Evolutionary conservation across 2,329 filamentous ascomycete species (phyloP), one percentile per base, ranked within the genome.

Genomic region (Monosporascus sp.): DNA sequence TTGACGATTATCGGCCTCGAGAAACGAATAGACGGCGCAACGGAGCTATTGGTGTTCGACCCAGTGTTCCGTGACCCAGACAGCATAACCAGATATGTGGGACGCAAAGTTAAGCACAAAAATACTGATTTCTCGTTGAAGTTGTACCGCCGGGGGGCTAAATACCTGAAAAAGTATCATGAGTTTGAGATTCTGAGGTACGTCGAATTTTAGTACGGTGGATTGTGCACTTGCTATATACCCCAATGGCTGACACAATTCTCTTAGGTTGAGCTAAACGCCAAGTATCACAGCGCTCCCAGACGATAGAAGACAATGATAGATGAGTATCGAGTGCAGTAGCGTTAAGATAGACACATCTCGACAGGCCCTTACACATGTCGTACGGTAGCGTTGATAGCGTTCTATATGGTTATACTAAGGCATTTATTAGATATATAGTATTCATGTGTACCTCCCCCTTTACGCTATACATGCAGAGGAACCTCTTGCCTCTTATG

Each of bases 1-100:
- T 78, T 96, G 75, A 96, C 91, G 1, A 91, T 97, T 50, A 78
- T 97, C 52, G 93, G 93, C 0, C 78, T 96, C 26, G 91, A 97
- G 70, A 83, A 81, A 59, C 81, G 79, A 27, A 75, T 72, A 36
- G 79, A 87, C 55, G 88, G 88, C 26, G 74, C 76, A 19, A 74
- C 78, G 50, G 88, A 89, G 60, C 74, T 97, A 19, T 76, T 97
- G 0, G 88, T 96, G 14, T 96, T 96, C 66, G 92, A 97, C 66
- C 91, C 93, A 1, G 88, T 88, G 73, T 91, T 90, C 68, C 84
- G 81, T 52, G 87, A 91, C 46, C 82, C 86, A 1, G 75, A 77
- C 2, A 78, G 77, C 19, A 80, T 95, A 63, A 78, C 76, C 57
- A 81, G 80, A 51, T 71, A 90, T 27, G 75, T 81, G 45, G 82